Evolutionary conservation across 495 filamentous ascomycete species (phyloP), one percentile per base, ranked within the genome.

Genomic region (Bacidia gigantensis): DNA sequence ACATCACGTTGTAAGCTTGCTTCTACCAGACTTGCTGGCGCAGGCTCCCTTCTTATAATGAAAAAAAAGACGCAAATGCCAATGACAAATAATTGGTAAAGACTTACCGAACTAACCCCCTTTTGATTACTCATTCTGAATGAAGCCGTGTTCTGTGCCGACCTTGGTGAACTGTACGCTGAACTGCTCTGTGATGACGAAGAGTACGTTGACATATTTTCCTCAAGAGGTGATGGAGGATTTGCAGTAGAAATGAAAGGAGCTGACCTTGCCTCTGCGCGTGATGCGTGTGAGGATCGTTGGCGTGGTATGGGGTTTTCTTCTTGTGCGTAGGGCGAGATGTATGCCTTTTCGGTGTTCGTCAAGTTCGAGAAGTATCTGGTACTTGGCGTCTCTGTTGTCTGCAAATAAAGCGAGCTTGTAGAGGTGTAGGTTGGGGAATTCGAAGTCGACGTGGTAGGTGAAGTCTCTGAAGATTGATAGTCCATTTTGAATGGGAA

Each of bases 21-120:
- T 21, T 14, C 9, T 3, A n/a, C 21, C 25, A 21, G 20, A 14
- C 29, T 14, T 47, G 20, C 17, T 47, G 21, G 44, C 17, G 20
- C 44, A 26, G 20, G 7, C 44, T 47, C 20, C 14, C 12, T 25
- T n/a, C 3, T 53, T 9, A n/a, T 47, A 45, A 42, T 21, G 52
- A 35, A 18, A 35, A 54, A 22, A 20, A 18, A 41, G 48, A 46
- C 9, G 11, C 35, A 35, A 35, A 7, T 14, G 29, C 7, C 29
- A 46, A 11, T 57, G 54, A 43, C 45, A 55, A 41, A 51, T 50
- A 25, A n/a, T 41, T 38, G 17, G 26, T 35, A 42, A 11, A 26
- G 12, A 62, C 60, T 60, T 44, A 61, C 60, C 26, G 55, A 39
- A 44, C 56, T 61, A 12, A 61, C 26, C 42, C 48, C 51, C 21